Percentiles rank a stretch among this genome's conserved stretches.
phyloP scores from a whole-genome alignment of 805 yeast species.

The Teunomyces gatunensis region DNA sequence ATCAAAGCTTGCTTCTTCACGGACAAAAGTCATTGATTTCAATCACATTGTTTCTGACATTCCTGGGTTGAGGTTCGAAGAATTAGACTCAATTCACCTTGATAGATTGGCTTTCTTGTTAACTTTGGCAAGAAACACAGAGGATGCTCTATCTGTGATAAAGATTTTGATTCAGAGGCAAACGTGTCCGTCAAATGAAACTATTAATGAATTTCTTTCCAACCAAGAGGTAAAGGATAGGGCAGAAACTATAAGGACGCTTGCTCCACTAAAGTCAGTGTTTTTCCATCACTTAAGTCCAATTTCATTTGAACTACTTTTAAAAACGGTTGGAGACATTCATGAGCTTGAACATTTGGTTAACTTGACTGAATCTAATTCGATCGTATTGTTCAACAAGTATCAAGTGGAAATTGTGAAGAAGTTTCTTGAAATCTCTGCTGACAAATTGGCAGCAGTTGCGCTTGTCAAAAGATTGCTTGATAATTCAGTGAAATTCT shows the following conservation, averaged over 20 bases:
- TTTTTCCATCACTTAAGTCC: constrained; percentile 24
- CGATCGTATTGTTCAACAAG: constrained; percentile 11
- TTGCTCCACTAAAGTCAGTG: constrained; percentile 24
- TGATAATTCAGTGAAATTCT: constrained; percentile 7
- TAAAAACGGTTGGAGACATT: constrained; percentile 18
- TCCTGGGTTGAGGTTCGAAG: constrained; percentile 2
- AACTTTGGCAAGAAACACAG: constrained; percentile 14
- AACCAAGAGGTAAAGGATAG: constrained; percentile 11
- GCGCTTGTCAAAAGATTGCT: not conserved
- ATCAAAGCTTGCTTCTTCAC: constrained; percentile 9
- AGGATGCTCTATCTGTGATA: constrained; percentile 13
- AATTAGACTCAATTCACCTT: constrained; percentile 17
- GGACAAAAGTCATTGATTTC: constrained; percentile 9
- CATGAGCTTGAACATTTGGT: constrained; percentile 30
- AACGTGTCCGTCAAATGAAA: constrained; percentile 21
- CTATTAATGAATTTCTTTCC: constrained; percentile 19
- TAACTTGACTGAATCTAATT: constrained; percentile 14
- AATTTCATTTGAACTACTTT: constrained; percentile 18
- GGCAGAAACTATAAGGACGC: constrained; percentile 17
- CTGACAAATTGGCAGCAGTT: not conserved
- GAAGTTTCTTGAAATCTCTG: constrained; percentile 14
- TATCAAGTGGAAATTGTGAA: constrained; percentile 17
- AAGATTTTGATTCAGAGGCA: constrained; percentile 11
- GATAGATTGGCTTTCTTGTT: constrained; percentile 24
- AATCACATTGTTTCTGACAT: constrained; percentile 11